Percentiles rank a stretch among this genome's conserved stretches.
Evolutionary conservation across 2,329 filamentous ascomycete species (phyloP).

Genomic region (Claviceps sorghi): DNA sequence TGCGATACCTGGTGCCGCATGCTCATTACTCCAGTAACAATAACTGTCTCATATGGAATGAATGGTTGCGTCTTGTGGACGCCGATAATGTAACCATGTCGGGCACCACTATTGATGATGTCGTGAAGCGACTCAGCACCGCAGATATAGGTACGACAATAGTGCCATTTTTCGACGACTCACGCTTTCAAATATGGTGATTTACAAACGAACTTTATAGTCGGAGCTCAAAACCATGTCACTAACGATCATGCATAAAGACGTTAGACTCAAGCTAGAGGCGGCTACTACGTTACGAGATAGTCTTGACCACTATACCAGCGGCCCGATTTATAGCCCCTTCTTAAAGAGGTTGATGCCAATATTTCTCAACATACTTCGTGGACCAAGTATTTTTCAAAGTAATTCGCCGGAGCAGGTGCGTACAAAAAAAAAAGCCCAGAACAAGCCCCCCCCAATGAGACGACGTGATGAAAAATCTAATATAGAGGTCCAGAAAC

Average conservation of each 20-base stretch:
- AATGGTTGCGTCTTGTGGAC: conserved; percentile 19
- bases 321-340: conserved; percentile 57
- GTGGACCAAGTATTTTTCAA: conserved; percentile 77
- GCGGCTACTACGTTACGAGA: conserved; percentile 80
- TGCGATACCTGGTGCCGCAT: conserved; percentile 5
- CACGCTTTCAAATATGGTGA: background rate
- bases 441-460: too few species aligned
- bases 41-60: conserved; percentile 21
- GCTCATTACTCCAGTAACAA: conserved; percentile 9
- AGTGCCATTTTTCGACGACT: background rate
- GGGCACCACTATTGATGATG: conserved; percentile 45
- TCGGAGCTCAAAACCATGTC: background rate
- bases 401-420: conserved; percentile 84
- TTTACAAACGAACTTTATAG: background rate
- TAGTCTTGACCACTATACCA: conserved; percentile 76
- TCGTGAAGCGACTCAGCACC: conserved; percentile 43
- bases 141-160: conserved; percentile 37
- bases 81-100: conserved; percentile 44
- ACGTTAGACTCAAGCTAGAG: conserved; percentile 67
- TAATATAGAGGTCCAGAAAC: conserved; percentile 40
- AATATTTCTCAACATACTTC: conserved; percentile 72
- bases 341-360: conserved; percentile 86
- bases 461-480: background rate
- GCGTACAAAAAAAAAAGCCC: conserved; percentile 13
- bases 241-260: conserved; percentile 30